Conservation (phyloP, 495 filamentous ascomycete species). For the Neurospora sp. region DNA sequence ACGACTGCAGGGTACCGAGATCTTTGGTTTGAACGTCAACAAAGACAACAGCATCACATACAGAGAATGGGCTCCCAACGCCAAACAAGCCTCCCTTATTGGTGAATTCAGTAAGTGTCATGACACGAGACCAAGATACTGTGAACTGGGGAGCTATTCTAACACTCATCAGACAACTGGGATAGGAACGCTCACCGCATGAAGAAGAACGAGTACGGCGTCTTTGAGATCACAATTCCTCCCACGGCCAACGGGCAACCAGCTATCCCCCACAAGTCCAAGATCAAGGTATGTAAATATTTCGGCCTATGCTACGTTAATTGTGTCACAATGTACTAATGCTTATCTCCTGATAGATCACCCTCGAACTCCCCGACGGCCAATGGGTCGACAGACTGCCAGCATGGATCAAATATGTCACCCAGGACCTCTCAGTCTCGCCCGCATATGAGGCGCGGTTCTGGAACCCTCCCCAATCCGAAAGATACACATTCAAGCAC, state of each 20-base stretch:
- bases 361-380: constrained; percentile 67
- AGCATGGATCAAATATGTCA: constrained; percentile 94
- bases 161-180: constrained; percentile 62
- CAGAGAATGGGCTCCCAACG: constrained; percentile 94
- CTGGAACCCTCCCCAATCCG: constrained; percentile 79
- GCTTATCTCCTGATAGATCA: constrained; percentile 47
- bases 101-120: constrained; percentile 77
- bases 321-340: constrained; percentile 7
- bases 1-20: constrained; percentile 61
- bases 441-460: constrained; percentile 90
- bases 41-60: constrained; percentile 79
- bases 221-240: constrained; percentile 75
- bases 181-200: constrained; percentile 71
- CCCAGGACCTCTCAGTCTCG: constrained; percentile 80
- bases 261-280: constrained; percentile 84
- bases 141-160: background rate
- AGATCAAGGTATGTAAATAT: constrained; percentile 65
- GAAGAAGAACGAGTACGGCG: constrained; percentile 75
- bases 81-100: constrained; percentile 71
- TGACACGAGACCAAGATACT: background rate
- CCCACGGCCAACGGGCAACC: constrained; percentile 58
- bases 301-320: background rate
- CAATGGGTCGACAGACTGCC: constrained; percentile 82
- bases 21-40: constrained; percentile 69
- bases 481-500: constrained; percentile 76